A percentile compares a stretch with the other conserved stretches of the same genome.
These are phyloP conservation scores for Nakaseomyces glabratus DNA, from an alignment of 1,139 yeast genomes.

Conservation along the genomic window DNA sequence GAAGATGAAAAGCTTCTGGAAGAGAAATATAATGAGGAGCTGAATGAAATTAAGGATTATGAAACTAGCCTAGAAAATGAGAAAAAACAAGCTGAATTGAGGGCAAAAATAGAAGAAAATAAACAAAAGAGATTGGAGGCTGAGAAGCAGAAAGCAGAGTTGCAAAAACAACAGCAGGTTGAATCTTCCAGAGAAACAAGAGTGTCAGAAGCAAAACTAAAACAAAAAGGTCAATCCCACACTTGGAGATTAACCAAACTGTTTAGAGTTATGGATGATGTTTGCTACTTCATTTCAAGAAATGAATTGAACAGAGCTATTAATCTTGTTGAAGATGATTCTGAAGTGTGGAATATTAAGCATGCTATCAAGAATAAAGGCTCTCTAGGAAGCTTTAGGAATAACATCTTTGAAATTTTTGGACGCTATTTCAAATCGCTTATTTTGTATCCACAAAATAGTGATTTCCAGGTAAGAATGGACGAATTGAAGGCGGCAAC, in stretches of 20 bases:
- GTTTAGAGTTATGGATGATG: conserved; percentile 18
- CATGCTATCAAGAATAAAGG: conserved; percentile 8
- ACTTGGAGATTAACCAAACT: conserved; percentile 13
- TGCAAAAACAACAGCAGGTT: conserved; percentile 7
- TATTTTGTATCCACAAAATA: conserved; percentile 12
- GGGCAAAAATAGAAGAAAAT: conserved; percentile 19
- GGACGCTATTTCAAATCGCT: conserved; percentile 15
- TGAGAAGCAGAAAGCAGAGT: conserved; percentile 10
- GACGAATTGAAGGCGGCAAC: conserved; percentile 11
- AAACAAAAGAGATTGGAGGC: conserved; percentile 14
- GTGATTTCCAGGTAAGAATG: conserved; percentile 13
- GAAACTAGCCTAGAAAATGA: conserved; percentile 27
- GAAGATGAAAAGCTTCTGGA: conserved; percentile 30
- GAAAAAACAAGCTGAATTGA: conserved; percentile 24
- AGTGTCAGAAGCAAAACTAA: not conserved
- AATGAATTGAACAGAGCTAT: conserved; percentile 15
- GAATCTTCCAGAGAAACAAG: not conserved
- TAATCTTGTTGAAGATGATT: conserved; percentile 14
- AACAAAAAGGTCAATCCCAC: not conserved
- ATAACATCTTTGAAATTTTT: conserved; percentile 11
- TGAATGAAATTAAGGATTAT: conserved; percentile 22
- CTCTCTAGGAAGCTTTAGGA: conserved; percentile 14
- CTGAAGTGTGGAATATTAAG: conserved; percentile 9
- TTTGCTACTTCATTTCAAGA: conserved; percentile 12
- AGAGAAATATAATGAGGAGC: conserved; percentile 21